Conservation (phyloP, 768 basidiomycete genomes). For the Tulasnella sp. region DNA sequence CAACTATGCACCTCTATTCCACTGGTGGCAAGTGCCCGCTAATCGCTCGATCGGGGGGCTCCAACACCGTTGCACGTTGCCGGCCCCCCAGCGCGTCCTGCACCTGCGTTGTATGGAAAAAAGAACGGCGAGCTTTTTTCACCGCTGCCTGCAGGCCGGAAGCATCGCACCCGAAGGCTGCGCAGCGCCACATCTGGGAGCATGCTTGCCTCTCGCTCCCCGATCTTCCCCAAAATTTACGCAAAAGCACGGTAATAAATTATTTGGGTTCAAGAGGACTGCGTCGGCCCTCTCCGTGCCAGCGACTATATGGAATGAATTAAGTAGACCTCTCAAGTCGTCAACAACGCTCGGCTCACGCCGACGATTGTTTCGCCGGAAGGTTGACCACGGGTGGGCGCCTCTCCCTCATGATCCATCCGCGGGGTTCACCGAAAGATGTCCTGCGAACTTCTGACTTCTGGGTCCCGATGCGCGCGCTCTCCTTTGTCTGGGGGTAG, state of each 20-base stretch:
- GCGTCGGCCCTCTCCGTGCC: background rate
- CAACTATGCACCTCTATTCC: constrained; percentile 8
- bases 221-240: background rate
- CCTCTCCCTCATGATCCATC: background rate
- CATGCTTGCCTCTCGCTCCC: background rate
- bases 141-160: background rate
- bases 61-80: background rate
- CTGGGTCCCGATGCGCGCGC: background rate
- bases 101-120: background rate
- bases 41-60: background rate
- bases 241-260: background rate
- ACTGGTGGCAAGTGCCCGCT: background rate
- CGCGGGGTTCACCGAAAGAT: background rate
- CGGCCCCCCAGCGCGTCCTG: background rate
- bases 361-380: constrained; percentile 9
- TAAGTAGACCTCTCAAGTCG: background rate
- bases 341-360: background rate
- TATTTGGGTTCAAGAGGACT: background rate
- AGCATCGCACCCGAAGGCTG: background rate
- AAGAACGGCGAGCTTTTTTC: constrained; percentile 2
- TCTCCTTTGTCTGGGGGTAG: background rate
- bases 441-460: background rate
- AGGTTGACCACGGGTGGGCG: background rate
- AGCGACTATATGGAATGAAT: background rate
- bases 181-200: background rate